These are phyloP conservation scores for Mortierella sp. DNA, from an alignment of 371 early-diverging fungal species.

Conservation along the genomic window DNA sequence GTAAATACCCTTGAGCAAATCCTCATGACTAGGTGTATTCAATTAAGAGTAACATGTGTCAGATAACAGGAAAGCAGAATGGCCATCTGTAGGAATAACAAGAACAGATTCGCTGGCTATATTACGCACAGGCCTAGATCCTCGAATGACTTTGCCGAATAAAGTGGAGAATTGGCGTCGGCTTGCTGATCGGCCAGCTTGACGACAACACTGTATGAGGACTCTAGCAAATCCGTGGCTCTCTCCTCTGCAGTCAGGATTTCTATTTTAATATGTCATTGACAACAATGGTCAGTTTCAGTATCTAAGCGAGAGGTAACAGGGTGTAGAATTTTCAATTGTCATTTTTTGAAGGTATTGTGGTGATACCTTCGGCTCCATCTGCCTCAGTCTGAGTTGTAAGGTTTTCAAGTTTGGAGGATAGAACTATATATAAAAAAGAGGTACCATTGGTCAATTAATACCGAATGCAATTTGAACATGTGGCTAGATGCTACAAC, in stretches of 20 bases:
- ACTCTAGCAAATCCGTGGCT: slow-evolving; percentile 62
- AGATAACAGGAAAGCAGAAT: no score
- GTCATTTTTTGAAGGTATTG: no score
- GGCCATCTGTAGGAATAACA: background rate
- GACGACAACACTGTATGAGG: slow-evolving; percentile 82
- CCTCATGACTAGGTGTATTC: slow-evolving; percentile 59
- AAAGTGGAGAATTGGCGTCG: slow-evolving; percentile 83
- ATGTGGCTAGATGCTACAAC: background rate
- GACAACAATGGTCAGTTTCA: background rate
- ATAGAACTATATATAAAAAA: background rate
- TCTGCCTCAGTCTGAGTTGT: slow-evolving; percentile 9
- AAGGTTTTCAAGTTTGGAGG: slow-evolving; percentile 16
- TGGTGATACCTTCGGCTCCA: slow-evolving; percentile 17
- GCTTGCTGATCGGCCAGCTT: slow-evolving; percentile 81
- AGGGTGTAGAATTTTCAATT: no score
- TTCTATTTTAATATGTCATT: slow-evolving; percentile 17
- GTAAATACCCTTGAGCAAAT: slow-evolving; percentile 93
- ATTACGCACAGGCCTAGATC: slow-evolving; percentile 75
- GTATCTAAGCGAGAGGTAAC: background rate
- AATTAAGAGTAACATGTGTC: no score
- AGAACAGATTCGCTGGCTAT: background rate
- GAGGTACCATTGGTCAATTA: background rate
- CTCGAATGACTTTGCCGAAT: slow-evolving; percentile 84
- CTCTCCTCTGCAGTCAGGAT: slow-evolving; percentile 39
- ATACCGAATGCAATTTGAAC: background rate